Conservation (phyloP, 129 eudicot genomes). For the Lactuca saligna region DNA sequence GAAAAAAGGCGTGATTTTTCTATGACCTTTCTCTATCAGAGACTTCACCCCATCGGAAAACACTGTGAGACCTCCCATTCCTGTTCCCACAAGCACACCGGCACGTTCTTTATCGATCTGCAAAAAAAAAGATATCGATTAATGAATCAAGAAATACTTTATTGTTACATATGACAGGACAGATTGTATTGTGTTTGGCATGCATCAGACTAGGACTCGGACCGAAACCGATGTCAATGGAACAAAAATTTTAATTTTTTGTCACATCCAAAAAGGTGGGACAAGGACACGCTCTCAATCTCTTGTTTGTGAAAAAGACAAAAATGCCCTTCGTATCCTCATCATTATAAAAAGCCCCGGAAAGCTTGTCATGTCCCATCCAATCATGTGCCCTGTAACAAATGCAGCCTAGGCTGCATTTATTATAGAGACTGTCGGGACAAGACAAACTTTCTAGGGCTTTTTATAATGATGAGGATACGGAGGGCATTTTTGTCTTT, state of each 20-base stretch:
- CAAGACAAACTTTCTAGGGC: background rate
- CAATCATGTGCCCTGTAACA: background rate
- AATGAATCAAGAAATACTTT: background rate
- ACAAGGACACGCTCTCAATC: background rate
- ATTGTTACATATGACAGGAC: background rate
- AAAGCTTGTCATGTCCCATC: background rate
- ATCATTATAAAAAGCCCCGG: background rate
- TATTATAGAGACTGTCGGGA: background rate
- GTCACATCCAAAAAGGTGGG: background rate
- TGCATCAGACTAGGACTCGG: background rate
- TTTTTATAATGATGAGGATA: no score
- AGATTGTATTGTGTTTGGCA: background rate
- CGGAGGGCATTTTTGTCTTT: background rate
- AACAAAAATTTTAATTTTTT: background rate
- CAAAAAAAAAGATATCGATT: background rate
- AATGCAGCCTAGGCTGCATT: background rate
- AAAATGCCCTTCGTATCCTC: background rate
- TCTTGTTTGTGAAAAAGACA: background rate
- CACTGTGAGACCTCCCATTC: conserved; percentile 95
- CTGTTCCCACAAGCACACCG: conserved; percentile 98
- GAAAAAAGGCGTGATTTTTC: conserved; percentile 93
- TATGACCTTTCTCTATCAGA: conserved; percentile 79
- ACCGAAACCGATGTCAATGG: background rate
- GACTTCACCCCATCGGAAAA: conserved; percentile 88
- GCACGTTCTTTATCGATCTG: conserved; percentile 90